Evolutionary conservation across 108 stramenopile genomes (phyloP).

Genomic region (Aureococcus anophagefferens): DNA sequence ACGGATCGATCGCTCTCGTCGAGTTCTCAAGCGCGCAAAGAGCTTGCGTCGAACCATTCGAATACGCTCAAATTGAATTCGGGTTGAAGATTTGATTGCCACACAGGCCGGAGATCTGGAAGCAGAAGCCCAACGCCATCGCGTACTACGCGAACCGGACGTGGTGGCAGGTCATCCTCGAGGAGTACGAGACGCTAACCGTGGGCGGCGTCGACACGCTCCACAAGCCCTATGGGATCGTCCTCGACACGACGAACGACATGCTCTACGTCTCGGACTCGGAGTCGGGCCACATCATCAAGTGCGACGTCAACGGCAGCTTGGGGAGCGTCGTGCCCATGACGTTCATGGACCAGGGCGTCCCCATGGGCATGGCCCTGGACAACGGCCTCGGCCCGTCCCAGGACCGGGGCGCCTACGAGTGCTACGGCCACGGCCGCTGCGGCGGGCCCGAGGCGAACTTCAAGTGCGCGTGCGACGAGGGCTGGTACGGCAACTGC

Average conservation of each 20-base stretch:
- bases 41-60: too few relatives aligned
- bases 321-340: neutral
- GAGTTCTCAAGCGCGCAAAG: too few relatives aligned
- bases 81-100: too few relatives aligned
- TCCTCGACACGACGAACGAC: neutral
- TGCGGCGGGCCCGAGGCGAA: slow-evolving; percentile 9
- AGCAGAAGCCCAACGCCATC: neutral
- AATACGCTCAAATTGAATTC: too few relatives aligned
- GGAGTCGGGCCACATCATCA: neutral
- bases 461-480: slow-evolving; percentile 10
- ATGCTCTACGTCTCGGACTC: neutral
- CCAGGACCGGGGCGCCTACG: too few relatives aligned
- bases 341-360: neutral
- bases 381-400: slow-evolving; percentile 9
- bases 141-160: neutral
- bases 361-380: slow-evolving; percentile 1
- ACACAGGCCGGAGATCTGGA: too few relatives aligned
- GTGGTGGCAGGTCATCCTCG: neutral
- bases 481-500: slow-evolving; percentile 18
- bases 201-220: neutral
- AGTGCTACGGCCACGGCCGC: slow-evolving; percentile 18
- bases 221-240: neutral
- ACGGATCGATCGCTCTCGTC: too few relatives aligned
- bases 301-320: neutral
- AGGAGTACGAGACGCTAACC: neutral